These are phyloP conservation scores for Penicillium sclerotigenum DNA, from an alignment of 2,329 filamentous ascomycete species.

Conservation along the genomic window DNA sequence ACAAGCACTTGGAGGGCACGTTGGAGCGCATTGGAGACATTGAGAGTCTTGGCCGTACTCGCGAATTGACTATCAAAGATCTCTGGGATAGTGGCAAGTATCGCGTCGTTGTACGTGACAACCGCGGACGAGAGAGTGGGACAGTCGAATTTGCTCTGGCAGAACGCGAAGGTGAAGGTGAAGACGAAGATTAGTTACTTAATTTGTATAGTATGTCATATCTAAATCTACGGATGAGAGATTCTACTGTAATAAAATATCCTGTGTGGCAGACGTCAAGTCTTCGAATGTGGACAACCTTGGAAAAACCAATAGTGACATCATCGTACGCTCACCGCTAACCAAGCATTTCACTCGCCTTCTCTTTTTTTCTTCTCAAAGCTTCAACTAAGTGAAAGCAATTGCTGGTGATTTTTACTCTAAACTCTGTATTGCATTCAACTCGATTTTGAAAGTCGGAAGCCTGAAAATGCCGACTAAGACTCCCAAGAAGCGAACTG, in stretches of 20 bases:
- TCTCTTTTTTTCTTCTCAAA: neutral
- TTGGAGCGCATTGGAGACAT: slow-evolving; percentile 85
- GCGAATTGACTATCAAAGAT: slow-evolving; percentile 93
- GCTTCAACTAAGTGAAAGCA: neutral
- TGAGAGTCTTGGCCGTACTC: slow-evolving; percentile 87
- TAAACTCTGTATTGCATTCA: neutral
- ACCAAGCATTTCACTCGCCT: slow-evolving; percentile 2
- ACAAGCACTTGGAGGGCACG: slow-evolving; percentile 76
- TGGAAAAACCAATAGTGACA: slow-evolving; percentile 26
- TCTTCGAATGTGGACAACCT: neutral
- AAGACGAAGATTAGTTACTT: slow-evolving; percentile 30
- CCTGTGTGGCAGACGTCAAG: neutral
- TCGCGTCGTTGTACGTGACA: slow-evolving; percentile 54
- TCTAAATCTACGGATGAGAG: neutral
- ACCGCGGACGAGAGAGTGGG: slow-evolving; percentile 47
- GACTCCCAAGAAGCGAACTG: slow-evolving; percentile 25
- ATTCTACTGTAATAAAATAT: slow-evolving; percentile 2
- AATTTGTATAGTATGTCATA: slow-evolving; percentile 4
- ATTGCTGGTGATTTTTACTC: neutral
- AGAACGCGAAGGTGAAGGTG: slow-evolving; percentile 34
- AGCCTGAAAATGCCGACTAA: slow-evolving; percentile 10
- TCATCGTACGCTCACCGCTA: slow-evolving; percentile 36
- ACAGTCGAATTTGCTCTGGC: slow-evolving; percentile 49
- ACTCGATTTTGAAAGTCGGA: neutral
- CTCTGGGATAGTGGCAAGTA: slow-evolving; percentile 82